Conservation (phyloP, 495 filamentous ascomycete genomes). For the Geopyxis carbonaria region DNA sequence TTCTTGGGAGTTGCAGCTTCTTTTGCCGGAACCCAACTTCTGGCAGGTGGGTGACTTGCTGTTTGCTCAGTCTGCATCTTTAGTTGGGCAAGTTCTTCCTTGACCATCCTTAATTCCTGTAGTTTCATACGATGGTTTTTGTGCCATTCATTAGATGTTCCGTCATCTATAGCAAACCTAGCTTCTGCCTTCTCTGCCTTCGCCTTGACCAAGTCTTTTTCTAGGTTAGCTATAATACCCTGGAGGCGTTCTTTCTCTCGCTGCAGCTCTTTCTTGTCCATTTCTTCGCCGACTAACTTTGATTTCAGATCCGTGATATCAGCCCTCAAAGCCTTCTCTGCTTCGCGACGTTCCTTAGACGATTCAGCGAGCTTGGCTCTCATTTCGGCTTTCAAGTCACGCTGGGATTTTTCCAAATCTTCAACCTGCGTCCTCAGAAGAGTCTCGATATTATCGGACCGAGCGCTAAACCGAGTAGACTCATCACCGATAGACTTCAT, state of each 20-base stretch:
- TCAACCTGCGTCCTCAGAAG: slow-evolving; percentile 26
- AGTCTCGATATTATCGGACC: slow-evolving; percentile 10
- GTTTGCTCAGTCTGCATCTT: slow-evolving; percentile 38
- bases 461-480: slow-evolving; percentile 2
- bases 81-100: slow-evolving; percentile 37
- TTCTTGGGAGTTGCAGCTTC: slow-evolving; percentile 33
- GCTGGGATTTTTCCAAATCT: slow-evolving; percentile 30
- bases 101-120: slow-evolving; percentile 35
- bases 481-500: slow-evolving; percentile 22
- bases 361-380: slow-evolving; percentile 30
- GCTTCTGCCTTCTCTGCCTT: slow-evolving; percentile 10
- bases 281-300: slow-evolving; percentile 35
- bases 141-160: slow-evolving; percentile 17
- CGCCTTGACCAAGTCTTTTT: slow-evolving; percentile 24
- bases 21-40: too few species aligned
- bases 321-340: slow-evolving; percentile 35
- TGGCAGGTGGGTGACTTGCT: too few species aligned
- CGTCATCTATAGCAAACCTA: slow-evolving; percentile 1
- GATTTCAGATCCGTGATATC: slow-evolving; percentile 45
- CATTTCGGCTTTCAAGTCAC: slow-evolving; percentile 28
- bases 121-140: slow-evolving; percentile 17
- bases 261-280: slow-evolving; percentile 47
- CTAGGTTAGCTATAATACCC: slow-evolving; percentile 37
- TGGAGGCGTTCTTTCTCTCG: slow-evolving; percentile 44
- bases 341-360: slow-evolving; percentile 34